Evolutionary conservation across 257 asterid species (phyloP).

Genomic region (Fraxinus quadrangulata): DNA sequence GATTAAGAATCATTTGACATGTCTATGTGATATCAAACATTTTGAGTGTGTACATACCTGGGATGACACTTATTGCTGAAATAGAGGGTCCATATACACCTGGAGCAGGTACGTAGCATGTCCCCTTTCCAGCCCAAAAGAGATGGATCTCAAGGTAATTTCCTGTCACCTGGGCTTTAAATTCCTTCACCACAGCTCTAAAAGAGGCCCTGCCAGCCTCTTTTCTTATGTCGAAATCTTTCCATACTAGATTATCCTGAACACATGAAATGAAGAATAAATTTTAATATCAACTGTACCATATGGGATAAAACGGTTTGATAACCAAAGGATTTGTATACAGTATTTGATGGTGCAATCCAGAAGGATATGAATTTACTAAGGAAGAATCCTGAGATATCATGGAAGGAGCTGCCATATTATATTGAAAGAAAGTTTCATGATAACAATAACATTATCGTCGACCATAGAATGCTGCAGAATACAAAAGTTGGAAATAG

Average conservation of each 20-base stretch:
- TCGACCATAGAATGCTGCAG: too few relatives aligned
- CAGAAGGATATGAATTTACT: too few relatives aligned
- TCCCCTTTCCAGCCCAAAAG: slow-evolving; percentile 92
- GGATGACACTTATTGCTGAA: slow-evolving; percentile 74
- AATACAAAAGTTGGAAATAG: too few relatives aligned
- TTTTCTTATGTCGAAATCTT: slow-evolving; percentile 66
- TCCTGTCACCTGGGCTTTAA: slow-evolving; percentile 48
- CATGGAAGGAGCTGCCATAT: too few relatives aligned
- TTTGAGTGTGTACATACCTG: slow-evolving; percentile 43
- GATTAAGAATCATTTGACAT: neutral
- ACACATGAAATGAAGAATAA: neutral
- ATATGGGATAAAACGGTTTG: neutral
- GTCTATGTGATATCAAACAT: too few relatives aligned
- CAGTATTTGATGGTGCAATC: too few relatives aligned
- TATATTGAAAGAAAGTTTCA: too few relatives aligned
- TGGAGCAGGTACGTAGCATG: slow-evolving; percentile 74
- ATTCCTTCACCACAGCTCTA: slow-evolving; percentile 48
- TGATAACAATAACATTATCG: too few relatives aligned
- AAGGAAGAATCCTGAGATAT: too few relatives aligned
- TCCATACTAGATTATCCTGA: slow-evolving; percentile 55
- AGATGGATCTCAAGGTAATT: slow-evolving; percentile 81
- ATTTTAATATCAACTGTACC: too few relatives aligned
- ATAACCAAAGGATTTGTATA: too few relatives aligned
- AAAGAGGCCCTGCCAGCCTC: slow-evolving; percentile 56
- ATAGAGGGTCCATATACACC: slow-evolving; percentile 74